Conservation (phyloP, 2,329 filamentous ascomycete species). For the Pseudogymnoascus sp. region DNA sequence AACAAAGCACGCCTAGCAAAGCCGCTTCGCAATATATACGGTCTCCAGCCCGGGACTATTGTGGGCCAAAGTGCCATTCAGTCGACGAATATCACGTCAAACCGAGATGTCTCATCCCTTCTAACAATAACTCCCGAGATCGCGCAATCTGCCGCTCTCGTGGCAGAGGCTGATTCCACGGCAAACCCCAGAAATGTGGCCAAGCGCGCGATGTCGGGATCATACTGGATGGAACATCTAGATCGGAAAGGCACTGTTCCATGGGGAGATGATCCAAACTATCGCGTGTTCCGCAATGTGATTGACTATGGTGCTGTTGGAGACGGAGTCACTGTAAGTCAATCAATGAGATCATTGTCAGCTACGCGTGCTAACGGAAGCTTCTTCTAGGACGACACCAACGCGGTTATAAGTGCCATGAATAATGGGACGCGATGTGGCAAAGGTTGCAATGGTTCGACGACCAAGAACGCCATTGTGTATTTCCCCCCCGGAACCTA, state of each 20-base stretch:
- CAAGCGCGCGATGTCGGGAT: constrained; percentile 6
- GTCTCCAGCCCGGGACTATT: too few species aligned
- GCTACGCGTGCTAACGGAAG: constrained; percentile 35
- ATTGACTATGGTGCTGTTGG: constrained; percentile 19
- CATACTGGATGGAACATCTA: constrained; percentile 15
- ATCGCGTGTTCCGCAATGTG: constrained; percentile 19
- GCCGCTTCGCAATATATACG: too few species aligned
- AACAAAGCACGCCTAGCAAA: too few species aligned
- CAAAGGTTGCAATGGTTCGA: constrained; percentile 32
- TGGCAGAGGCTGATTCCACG: not conserved
- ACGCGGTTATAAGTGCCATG: constrained; percentile 62
- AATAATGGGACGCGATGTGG: constrained; percentile 19
- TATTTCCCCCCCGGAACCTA: constrained; percentile 45
- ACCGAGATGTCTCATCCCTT: too few species aligned
- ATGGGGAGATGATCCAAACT: constrained; percentile 12
- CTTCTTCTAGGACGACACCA: constrained; percentile 64
- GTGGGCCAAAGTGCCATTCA: too few species aligned
- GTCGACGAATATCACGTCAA: too few species aligned
- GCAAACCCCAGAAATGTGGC: not conserved
- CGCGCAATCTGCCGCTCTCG: not conserved
- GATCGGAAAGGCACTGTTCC: constrained; percentile 11
- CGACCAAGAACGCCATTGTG: constrained; percentile 45
- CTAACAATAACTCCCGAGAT: not conserved
- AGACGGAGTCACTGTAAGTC: constrained; percentile 39
- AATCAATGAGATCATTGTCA: not conserved